Evolutionary conservation across 768 basidiomycete genomes (phyloP).

Genomic region (Kwoniella heveanensis): DNA sequence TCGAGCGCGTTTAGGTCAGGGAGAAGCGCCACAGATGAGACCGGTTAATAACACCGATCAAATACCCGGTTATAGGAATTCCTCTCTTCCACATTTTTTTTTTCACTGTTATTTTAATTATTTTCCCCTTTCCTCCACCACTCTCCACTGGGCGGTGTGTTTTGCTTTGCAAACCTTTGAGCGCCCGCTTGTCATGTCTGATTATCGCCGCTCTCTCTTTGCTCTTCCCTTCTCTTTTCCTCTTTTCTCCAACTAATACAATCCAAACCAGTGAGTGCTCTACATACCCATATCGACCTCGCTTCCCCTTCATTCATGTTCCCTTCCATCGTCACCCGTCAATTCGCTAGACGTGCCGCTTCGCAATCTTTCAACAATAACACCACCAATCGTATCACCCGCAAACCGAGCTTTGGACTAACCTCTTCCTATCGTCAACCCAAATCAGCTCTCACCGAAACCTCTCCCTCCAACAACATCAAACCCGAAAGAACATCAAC

Average conservation of each 20-base stretch:
- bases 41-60: slow-evolving; percentile 14
- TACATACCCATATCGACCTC: not conserved
- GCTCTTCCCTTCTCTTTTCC: not conserved
- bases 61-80: slow-evolving; percentile 5
- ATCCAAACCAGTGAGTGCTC: not conserved
- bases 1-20: not conserved
- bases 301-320: not conserved
- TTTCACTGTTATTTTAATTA: not conserved
- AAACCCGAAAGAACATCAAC: slow-evolving; percentile 13
- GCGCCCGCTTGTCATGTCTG: not conserved
- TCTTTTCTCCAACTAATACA: slow-evolving; percentile 2
- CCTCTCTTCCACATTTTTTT: not conserved
- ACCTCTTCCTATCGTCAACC: not conserved
- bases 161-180: no score
- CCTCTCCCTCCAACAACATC: slow-evolving; percentile 4
- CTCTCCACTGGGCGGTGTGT: not conserved
- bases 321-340: slow-evolving; percentile 7
- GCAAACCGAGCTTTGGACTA: slow-evolving; percentile 5
- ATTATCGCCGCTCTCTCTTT: not conserved
- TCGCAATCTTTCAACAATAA: not conserved
- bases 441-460: slow-evolving; percentile 6
- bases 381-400: not conserved
- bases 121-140: slow-evolving; percentile 1
- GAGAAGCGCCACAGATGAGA: slow-evolving; percentile 9
- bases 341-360: slow-evolving; percentile 1